These are phyloP conservation scores for Clonostachys solani DNA, from an alignment of 2,329 filamentous ascomycete species.

Conservation along the genomic window DNA sequence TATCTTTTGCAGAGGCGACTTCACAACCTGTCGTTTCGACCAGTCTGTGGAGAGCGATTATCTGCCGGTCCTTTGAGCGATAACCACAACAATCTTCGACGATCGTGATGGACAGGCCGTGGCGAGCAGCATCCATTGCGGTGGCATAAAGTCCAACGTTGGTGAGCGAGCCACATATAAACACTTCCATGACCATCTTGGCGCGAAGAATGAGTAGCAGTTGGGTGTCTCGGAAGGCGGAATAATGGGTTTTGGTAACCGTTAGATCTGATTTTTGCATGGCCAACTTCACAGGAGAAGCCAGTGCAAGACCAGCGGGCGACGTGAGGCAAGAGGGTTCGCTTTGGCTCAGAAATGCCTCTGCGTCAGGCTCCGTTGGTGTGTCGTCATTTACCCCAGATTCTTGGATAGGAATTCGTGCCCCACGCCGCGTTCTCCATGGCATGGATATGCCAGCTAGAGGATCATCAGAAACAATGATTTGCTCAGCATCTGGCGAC, in stretches of 20 bases:
- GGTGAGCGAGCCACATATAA: constrained; percentile 79
- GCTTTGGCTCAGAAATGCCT: constrained; percentile 41
- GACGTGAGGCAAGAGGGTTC: constrained; percentile 37
- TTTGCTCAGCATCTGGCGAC: constrained; percentile 47
- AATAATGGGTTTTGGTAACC: constrained; percentile 76
- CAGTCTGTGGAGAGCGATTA: constrained; percentile 66
- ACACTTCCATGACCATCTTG: constrained; percentile 85
- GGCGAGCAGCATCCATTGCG: constrained; percentile 81
- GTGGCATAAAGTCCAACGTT: constrained; percentile 91
- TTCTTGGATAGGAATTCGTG: constrained; percentile 1
- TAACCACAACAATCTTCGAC: constrained; percentile 88
- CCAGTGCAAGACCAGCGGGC: constrained; percentile 40
- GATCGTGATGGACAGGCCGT: constrained; percentile 83
- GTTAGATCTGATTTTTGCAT: constrained; percentile 44
- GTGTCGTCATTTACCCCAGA: background rate
- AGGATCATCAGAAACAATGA: constrained; percentile 34
- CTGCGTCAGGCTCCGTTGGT: constrained; percentile 9
- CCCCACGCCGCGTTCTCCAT: too few species aligned
- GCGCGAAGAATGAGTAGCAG: constrained; percentile 75
- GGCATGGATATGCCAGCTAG: constrained; percentile 4
- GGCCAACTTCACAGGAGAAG: constrained; percentile 30
- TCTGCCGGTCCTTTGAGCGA: constrained; percentile 64
- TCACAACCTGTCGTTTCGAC: constrained; percentile 71
- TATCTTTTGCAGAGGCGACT: constrained; percentile 52
- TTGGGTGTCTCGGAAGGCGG: constrained; percentile 73